These are phyloP conservation scores for Acanthamoeba divionensis DNA, from an alignment of 208 protist genomes.

Conservation along the genomic window DNA sequence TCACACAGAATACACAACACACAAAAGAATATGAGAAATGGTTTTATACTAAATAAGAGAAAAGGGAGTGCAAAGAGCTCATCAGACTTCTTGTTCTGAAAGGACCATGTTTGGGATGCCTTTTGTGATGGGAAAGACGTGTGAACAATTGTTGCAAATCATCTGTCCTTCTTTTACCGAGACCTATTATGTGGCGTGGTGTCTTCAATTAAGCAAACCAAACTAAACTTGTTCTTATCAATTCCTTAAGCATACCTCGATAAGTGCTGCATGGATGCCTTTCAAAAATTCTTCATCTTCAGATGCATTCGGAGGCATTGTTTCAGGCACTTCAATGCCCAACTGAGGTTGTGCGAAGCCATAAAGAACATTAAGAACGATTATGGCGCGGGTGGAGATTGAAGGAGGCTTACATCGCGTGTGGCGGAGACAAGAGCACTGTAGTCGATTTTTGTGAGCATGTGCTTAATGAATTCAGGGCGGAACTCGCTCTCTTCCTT, in stretches of 20 bases:
- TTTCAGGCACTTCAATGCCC: not conserved
- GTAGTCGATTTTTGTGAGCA: constrained; percentile 58
- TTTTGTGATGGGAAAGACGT: constrained; percentile 5
- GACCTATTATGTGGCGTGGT: not conserved
- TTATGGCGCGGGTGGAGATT: not conserved
- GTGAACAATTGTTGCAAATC: constrained; percentile 5
- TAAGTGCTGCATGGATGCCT: not conserved
- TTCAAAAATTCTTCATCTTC: not conserved
- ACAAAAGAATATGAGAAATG: not conserved
- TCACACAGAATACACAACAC: not conserved
- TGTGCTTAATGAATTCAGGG: constrained; percentile 59
- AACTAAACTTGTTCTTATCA: not conserved
- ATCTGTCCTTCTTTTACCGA: constrained; percentile 34
- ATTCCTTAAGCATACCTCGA: not conserved
- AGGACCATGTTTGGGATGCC: constrained; percentile 58
- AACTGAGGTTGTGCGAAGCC: not conserved
- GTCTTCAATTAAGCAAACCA: not conserved
- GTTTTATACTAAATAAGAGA: not conserved
- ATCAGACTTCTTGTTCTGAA: constrained; percentile 49
- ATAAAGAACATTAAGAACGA: constrained; percentile 8
- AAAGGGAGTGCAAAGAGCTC: not conserved
- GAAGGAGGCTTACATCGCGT: not conserved
- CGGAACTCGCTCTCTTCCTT: constrained; percentile 60
- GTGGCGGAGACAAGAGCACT: constrained; percentile 13
- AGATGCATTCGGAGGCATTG: not conserved